Conservation (phyloP, 2,329 filamentous ascomycete genomes). For the Salinomyces thailandicus region DNA sequence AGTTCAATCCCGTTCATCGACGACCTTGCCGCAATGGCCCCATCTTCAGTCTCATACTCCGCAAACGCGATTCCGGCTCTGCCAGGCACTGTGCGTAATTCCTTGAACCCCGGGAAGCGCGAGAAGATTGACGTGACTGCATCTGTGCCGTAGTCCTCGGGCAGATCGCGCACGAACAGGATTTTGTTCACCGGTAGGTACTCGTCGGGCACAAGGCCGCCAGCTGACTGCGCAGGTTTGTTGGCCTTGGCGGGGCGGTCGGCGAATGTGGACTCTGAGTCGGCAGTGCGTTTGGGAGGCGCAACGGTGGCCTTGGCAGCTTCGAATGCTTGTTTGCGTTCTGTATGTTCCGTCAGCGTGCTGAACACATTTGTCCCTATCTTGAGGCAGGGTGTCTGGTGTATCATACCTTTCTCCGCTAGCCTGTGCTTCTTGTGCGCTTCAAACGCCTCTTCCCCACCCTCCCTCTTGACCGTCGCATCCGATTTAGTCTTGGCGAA, state of each 20-base stretch:
- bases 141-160: slow-evolving; percentile 75
- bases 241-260: slow-evolving; percentile 57
- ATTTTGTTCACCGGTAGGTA: slow-evolving; percentile 97
- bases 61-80: slow-evolving; percentile 87
- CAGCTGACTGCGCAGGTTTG: slow-evolving; percentile 53
- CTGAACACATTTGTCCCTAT: not conserved
- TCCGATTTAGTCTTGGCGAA: slow-evolving; percentile 78
- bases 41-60: slow-evolving; percentile 84
- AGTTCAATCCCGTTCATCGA: slow-evolving; percentile 77
- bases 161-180: slow-evolving; percentile 84
- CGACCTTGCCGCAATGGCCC: slow-evolving; percentile 89
- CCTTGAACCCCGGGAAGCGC: slow-evolving; percentile 86
- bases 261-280: slow-evolving; percentile 39
- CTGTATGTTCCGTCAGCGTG: slow-evolving; percentile 27
- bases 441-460: slow-evolving; percentile 73
- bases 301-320: slow-evolving; percentile 44
- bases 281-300: slow-evolving; percentile 37
- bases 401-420: slow-evolving; percentile 69
- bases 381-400: too few relatives aligned
- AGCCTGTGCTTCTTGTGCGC: slow-evolving; percentile 71
- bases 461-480: slow-evolving; percentile 66
- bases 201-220: slow-evolving; percentile 82
- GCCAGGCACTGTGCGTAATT: slow-evolving; percentile 80
- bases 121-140: slow-evolving; percentile 70
- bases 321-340: slow-evolving; percentile 72